These are phyloP conservation scores for Phytophthora hibernalis DNA, from an alignment of 352 stramenopile genomes.

Conservation along the genomic window DNA sequence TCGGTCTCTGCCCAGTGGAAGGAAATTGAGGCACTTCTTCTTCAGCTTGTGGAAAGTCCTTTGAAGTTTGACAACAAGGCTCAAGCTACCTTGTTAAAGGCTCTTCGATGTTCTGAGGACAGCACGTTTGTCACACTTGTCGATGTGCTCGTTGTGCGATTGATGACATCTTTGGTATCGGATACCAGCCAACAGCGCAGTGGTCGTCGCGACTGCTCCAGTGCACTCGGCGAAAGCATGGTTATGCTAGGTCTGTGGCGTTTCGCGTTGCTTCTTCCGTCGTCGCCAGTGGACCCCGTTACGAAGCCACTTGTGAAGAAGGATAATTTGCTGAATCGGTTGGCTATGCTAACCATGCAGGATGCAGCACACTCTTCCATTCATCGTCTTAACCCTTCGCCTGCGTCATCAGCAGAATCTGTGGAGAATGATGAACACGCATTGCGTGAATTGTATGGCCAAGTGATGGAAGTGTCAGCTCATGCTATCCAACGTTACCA, in stretches of 20 bases:
- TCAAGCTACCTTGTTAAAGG: constrained; percentile 36
- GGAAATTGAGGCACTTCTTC: constrained; percentile 29
- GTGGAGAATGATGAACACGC: constrained; percentile 17
- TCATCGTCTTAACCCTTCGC: constrained; percentile 56
- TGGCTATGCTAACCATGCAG: constrained; percentile 79
- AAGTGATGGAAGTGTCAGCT: constrained; percentile 44
- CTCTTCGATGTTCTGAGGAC: constrained; percentile 48
- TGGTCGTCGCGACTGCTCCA: background rate
- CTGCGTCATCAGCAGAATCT: constrained; percentile 32
- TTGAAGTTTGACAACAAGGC: constrained; percentile 25
- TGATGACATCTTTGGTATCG: constrained; percentile 38
- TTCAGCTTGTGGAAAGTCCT: constrained; percentile 25
- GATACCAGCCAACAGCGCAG: constrained; percentile 2
- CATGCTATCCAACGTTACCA: constrained; percentile 66
- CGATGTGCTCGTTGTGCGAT: constrained; percentile 50
- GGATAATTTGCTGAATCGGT: constrained; percentile 88
- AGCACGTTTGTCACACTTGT: constrained; percentile 39
- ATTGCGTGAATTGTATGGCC: constrained; percentile 27
- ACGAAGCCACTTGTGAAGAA: constrained; percentile 95
- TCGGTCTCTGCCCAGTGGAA: constrained; percentile 31
- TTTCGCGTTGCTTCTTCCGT: constrained; percentile 93
- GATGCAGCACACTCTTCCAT: constrained; percentile 66
- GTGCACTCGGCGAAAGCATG: constrained; percentile 73
- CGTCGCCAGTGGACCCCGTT: constrained; percentile 96
- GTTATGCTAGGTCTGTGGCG: constrained; percentile 93